phyloP scores from a whole-genome alignment of 73 alveolate species.

The Stentor coeruleus region DNA sequence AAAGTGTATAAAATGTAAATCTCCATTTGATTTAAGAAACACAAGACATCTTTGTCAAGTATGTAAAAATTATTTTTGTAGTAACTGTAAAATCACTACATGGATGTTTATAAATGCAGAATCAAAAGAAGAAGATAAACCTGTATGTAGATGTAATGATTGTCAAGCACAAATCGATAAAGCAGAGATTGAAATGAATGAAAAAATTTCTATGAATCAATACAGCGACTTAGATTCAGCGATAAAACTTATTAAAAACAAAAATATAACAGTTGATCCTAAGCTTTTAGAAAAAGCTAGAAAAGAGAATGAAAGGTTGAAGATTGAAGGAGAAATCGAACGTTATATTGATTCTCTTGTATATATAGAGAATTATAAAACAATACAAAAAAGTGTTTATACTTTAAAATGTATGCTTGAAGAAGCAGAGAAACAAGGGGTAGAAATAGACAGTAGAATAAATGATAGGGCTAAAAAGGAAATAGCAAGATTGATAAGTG shows the following conservation, averaged over 20 bases:
- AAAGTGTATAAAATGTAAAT: slow-evolving; percentile 54
- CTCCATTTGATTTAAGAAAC: slow-evolving; percentile 70
- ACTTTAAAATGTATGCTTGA: slow-evolving; percentile 43
- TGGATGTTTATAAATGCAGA: slow-evolving; percentile 69
- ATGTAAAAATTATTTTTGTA: slow-evolving; percentile 61
- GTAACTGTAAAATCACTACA: slow-evolving; percentile 42
- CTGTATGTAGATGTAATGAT: slow-evolving; percentile 73
- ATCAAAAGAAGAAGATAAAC: slow-evolving; percentile 61
- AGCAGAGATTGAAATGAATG: slow-evolving; percentile 60
- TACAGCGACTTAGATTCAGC: slow-evolving; percentile 41
- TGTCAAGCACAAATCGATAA: slow-evolving; percentile 49
- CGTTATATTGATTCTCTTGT: slow-evolving; percentile 38
- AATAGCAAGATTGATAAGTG: slow-evolving; percentile 55
- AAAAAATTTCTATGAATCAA: slow-evolving; percentile 54
- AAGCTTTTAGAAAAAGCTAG: slow-evolving; percentile 62
- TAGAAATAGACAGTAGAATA: slow-evolving; percentile 37
- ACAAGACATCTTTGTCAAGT: slow-evolving; percentile 67
- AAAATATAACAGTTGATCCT: slow-evolving; percentile 59
- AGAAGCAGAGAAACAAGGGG: slow-evolving; percentile 41
- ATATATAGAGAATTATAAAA: slow-evolving; percentile 52
- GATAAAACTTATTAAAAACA: slow-evolving; percentile 31
- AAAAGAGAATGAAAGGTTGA: slow-evolving; percentile 56
- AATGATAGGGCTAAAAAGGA: slow-evolving; percentile 40
- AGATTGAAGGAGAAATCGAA: slow-evolving; percentile 62
- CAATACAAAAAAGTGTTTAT: slow-evolving; percentile 49